phyloP scores from a whole-genome alignment of 2,329 filamentous ascomycete genomes.

The Apiospora aurea region DNA sequence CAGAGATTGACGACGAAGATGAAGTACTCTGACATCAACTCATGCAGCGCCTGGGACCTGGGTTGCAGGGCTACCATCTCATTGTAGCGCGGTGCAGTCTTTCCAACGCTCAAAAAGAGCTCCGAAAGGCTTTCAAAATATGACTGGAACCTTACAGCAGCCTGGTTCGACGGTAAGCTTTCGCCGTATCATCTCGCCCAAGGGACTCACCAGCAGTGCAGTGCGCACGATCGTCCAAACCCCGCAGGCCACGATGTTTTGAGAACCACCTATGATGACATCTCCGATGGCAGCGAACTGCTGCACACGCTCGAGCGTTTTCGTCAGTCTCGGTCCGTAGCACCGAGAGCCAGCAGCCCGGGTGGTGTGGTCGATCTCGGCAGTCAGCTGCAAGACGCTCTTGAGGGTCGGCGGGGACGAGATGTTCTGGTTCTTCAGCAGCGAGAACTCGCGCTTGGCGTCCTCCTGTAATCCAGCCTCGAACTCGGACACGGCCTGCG shows the following conservation, averaged over 20 bases:
- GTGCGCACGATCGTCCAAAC: constrained; percentile 53
- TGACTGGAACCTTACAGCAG: constrained; percentile 39
- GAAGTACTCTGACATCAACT: constrained; percentile 49
- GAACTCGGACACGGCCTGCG: no score
- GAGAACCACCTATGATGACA: constrained; percentile 49
- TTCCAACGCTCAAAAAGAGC: constrained; percentile 50
- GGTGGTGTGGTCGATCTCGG: constrained; percentile 43
- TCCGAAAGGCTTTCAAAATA: constrained; percentile 49
- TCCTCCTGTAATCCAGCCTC: no score
- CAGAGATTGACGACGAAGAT: constrained; percentile 49
- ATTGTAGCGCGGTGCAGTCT: constrained; percentile 48
- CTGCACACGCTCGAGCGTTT: constrained; percentile 49
- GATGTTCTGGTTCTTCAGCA: constrained; percentile 30
- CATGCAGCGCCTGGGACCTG: constrained; percentile 45
- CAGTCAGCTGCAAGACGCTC: constrained; percentile 51
- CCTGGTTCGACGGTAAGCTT: constrained; percentile 33
- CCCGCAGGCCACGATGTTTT: constrained; percentile 53
- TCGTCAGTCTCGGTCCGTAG: constrained; percentile 50
- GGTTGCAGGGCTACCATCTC: constrained; percentile 48
- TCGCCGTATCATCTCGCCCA: no score
- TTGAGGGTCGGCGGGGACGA: constrained; percentile 37
- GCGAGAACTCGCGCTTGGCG: no score
- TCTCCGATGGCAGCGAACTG: constrained; percentile 52
- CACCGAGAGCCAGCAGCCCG: constrained; percentile 39
- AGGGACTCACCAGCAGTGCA: constrained; percentile 46